Conservation (phyloP, 148 eudicot species). For the Chenopodium quinoa region DNA sequence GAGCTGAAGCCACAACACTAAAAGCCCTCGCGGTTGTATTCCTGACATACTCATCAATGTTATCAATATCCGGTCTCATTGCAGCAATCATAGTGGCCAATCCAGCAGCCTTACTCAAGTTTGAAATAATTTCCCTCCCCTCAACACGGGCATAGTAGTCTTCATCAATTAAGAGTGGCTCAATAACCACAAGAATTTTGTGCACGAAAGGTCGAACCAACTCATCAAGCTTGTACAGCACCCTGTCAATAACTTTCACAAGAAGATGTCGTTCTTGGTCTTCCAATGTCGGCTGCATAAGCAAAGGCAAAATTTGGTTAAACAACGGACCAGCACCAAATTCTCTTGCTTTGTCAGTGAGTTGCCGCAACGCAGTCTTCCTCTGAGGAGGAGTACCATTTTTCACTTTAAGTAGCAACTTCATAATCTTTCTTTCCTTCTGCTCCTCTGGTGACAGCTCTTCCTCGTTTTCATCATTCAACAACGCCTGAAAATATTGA, state of each 20-base stretch:
- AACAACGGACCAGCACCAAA: conserved; percentile 95
- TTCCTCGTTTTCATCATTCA: conserved; percentile 86
- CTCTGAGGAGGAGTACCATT: conserved; percentile 98
- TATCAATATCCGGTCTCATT: conserved; percentile 97
- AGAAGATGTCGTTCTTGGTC: conserved; percentile 96
- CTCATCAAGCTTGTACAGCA: conserved; percentile 89
- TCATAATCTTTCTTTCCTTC: conserved; percentile 93
- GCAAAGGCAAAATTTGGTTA: conserved; percentile 81
- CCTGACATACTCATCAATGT: conserved; percentile 93
- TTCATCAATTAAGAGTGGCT: conserved; percentile 89
- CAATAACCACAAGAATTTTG: conserved; percentile 93
- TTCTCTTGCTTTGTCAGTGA: conserved; percentile 93
- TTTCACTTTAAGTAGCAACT: conserved; percentile 88
- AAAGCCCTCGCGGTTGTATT: conserved; percentile 99
- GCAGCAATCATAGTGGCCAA: conserved; percentile 99
- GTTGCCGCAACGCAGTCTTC: conserved; percentile 90
- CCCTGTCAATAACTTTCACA: conserved; percentile 94
- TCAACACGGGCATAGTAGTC: conserved; percentile 98
- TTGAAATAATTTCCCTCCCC: conserved; percentile 93
- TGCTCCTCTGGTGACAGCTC: conserved; percentile 86
- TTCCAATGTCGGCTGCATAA: conserved; percentile 95
- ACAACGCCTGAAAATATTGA: conserved; percentile 66
- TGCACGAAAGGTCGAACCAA: conserved; percentile 93
- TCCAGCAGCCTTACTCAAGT: conserved; percentile 97
- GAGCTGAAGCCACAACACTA: conserved; percentile 96